Evolutionary conservation across 257 asterid genomes (phyloP).

Genomic region (Solanum appendiculatum): DNA sequence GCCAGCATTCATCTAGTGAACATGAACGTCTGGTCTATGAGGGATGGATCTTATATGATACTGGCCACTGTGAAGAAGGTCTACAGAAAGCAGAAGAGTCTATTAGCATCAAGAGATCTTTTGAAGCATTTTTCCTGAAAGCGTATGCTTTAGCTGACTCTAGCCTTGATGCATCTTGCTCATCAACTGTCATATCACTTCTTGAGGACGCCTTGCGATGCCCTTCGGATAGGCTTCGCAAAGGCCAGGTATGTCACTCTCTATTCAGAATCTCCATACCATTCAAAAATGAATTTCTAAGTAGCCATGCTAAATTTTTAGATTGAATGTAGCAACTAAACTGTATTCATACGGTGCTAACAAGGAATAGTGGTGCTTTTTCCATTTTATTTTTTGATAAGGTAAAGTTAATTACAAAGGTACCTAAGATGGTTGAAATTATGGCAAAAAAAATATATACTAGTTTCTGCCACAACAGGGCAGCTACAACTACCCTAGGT

Average conservation of each 20-base stretch:
- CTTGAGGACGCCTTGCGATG: slow-evolving; percentile 95
- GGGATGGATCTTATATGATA: slow-evolving; percentile 96
- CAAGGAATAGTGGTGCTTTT: background rate
- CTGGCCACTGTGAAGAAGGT: slow-evolving; percentile 97
- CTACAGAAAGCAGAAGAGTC: slow-evolving; percentile 92
- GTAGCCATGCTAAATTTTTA: background rate
- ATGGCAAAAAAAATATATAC: background rate
- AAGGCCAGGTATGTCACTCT: slow-evolving; percentile 75
- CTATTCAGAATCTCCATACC: background rate
- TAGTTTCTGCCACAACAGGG: background rate
- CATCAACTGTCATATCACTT: slow-evolving; percentile 77
- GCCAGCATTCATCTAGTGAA: slow-evolving; percentile 81
- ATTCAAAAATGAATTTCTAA: background rate
- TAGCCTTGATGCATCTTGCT: slow-evolving; percentile 83
- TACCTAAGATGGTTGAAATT: background rate
- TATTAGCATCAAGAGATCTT: slow-evolving; percentile 78
- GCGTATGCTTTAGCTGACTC: slow-evolving; percentile 99
- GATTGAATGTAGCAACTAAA: background rate
- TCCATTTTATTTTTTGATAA: background rate
- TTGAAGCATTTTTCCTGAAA: slow-evolving; percentile 97
- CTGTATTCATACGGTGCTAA: background rate
- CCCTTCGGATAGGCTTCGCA: slow-evolving; percentile 98
- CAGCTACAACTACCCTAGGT: background rate
- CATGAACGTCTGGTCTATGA: slow-evolving; percentile 88
- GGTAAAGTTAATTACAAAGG: background rate